These are phyloP conservation scores for Globisporangium lucens DNA, from an alignment of 352 stramenopile genomes.

Conservation along the genomic window DNA sequence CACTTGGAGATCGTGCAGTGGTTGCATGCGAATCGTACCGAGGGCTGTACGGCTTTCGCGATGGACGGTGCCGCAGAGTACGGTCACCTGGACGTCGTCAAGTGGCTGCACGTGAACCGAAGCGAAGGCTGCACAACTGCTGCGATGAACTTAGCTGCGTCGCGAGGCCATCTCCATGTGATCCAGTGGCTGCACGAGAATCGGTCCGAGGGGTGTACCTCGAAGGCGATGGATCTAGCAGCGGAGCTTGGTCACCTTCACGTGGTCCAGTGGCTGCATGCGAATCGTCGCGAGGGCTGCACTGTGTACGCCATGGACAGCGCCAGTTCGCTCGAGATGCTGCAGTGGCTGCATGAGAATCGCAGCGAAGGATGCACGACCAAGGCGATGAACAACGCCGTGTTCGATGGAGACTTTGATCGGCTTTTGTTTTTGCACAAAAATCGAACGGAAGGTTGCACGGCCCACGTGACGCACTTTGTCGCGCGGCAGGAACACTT, in stretches of 20 bases:
- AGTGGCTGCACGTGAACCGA: not conserved
- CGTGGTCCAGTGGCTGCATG: not conserved
- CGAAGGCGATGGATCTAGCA: not conserved
- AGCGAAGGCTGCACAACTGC: not conserved
- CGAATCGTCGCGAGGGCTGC: not conserved
- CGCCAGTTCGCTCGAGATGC: not conserved
- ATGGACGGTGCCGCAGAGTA: not conserved
- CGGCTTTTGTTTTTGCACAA: not conserved
- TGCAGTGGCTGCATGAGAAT: conserved; percentile 1
- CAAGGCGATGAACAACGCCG: conserved; percentile 2
- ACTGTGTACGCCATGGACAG: not conserved
- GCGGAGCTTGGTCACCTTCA: not conserved
- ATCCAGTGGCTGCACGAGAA: not conserved
- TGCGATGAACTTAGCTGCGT: not conserved
- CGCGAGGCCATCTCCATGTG: not conserved
- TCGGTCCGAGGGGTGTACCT: not conserved
- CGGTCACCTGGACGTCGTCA: not conserved
- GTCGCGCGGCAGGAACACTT: not conserved
- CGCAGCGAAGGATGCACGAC: not conserved
- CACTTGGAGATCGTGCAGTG: conserved; percentile 53
- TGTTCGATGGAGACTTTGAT: not conserved
- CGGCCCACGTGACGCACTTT: not conserved
- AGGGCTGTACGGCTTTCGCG: conserved; percentile 44
- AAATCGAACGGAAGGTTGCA: not conserved
- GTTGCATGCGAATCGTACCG: conserved; percentile 45